Evolutionary conservation across 2,329 filamentous ascomycete genomes (phyloP).

Genomic region (Aspergillus hiratsukae): DNA sequence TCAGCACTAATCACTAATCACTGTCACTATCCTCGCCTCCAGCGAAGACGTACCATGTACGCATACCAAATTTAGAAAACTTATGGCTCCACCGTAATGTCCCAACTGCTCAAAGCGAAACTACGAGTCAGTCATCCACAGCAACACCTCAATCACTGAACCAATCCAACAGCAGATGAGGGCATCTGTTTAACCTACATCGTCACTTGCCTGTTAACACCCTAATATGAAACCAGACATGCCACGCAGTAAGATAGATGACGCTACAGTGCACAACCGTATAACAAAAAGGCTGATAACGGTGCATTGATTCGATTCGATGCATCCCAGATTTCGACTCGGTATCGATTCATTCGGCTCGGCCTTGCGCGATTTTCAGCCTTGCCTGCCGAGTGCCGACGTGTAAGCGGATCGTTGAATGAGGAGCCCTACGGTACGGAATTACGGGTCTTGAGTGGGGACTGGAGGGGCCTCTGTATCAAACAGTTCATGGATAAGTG

Average conservation of each 20-base stretch:
- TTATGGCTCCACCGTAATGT: background rate
- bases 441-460: background rate
- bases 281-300: background rate
- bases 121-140: too few relatives aligned
- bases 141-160: background rate
- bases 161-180: background rate
- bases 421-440: background rate
- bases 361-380: background rate
- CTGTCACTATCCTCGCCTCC: background rate
- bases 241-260: background rate
- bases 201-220: background rate
- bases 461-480: background rate
- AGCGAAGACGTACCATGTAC: background rate
- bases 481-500: background rate
- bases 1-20: background rate
- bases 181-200: background rate
- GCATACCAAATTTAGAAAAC: background rate
- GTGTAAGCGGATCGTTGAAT: background rate
- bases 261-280: background rate
- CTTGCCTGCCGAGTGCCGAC: background rate
- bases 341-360: background rate
- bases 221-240: too few relatives aligned
- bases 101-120: background rate
- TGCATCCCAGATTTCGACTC: background rate
- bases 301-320: background rate